Evolutionary conservation across 805 yeast species (phyloP), one percentile per base, ranked within the genome.

Genomic region (Saccharomycopsis sp.): DNA sequence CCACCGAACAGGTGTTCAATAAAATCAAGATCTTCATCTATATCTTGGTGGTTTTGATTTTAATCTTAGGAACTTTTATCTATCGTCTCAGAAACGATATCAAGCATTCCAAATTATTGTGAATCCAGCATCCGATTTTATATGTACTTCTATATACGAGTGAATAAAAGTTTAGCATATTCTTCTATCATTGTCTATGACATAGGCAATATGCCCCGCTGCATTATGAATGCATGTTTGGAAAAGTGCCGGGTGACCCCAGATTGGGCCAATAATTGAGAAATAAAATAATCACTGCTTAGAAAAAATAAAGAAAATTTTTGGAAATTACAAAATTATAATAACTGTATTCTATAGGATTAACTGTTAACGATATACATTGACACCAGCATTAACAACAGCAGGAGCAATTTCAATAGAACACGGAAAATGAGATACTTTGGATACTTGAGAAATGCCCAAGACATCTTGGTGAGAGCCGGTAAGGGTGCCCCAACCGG

Each of bases 401-500:
- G 12, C 20, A 44, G 22, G 8, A 12, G 12, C 22, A 44, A 17
- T 17, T 17, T 17, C 22, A 44, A 8, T 12, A 17, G 22, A 7
- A 44, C 19, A 17, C 7, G 25, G n/a, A 60, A 19, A 5, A 61
- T 61, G 63, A 61, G 59, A 61, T 53, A 53, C 53, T 58, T 52
- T n/a, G 14, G 42, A 19, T 29, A n/a, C 29, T 56, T 61, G 19
- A 58, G 62, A 56, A 53, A 61, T 20, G 62, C 60, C 17, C 62
- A 61, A 47, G 56, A 35, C 22, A 52, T 61, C 19, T 55, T 61
- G 25, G 56, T 61, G 2, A 58, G 47, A 52, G 59, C 63, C 20
- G 59, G 58, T 2, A 73, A 75, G 42, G 91, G 90, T 0, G 75
- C 83, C 65, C 93, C 93, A 34, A 89, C 96, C 20, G 96, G 96